Evolutionary conservation across 192 early-diverging fungal genomes (phyloP).

Genomic region (Linderina pennispora): DNA sequence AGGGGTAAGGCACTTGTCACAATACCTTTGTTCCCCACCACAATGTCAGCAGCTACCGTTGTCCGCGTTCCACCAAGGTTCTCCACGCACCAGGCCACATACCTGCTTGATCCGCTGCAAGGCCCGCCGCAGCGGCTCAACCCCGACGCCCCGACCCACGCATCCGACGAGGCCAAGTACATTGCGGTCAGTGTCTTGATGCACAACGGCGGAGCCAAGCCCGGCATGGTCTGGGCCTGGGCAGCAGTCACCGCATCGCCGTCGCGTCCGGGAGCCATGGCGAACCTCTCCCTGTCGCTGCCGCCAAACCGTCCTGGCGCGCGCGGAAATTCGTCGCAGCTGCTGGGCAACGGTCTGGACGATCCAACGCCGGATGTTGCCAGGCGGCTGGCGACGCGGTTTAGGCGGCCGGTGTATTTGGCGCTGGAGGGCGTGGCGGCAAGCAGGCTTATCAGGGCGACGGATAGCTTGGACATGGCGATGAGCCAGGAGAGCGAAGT

Average conservation of each 20-base stretch:
- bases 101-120: conserved; percentile 22
- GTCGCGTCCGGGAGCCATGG: conserved; percentile 9
- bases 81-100: conserved; percentile 17
- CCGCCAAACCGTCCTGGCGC: conserved; percentile 7
- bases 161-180: conserved; percentile 18
- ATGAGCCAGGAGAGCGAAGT: conserved; percentile 24
- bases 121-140: conserved; percentile 6
- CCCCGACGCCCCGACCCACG: neutral
- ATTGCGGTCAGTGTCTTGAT: conserved; percentile 29
- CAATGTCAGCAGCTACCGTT: conserved; percentile 6
- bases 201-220: conserved; percentile 3
- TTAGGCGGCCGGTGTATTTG: conserved; percentile 34
- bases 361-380: conserved; percentile 33
- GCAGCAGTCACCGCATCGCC: conserved; percentile 20
- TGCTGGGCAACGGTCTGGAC: conserved; percentile 19
- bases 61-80: conserved; percentile 29
- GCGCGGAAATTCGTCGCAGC: conserved; percentile 24
- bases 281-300: conserved; percentile 34
- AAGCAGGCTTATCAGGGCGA: conserved; percentile 2
- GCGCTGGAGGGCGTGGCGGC: conserved; percentile 19
- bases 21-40: no score
- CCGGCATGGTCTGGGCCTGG: conserved; percentile 44
- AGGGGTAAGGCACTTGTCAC: neutral
- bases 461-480: neutral
- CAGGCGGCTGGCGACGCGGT: conserved; percentile 23